phyloP scores from a whole-genome alignment of 2,329 filamentous ascomycete species.

The Ophiocordyceps camponoti-rufipedis region DNA sequence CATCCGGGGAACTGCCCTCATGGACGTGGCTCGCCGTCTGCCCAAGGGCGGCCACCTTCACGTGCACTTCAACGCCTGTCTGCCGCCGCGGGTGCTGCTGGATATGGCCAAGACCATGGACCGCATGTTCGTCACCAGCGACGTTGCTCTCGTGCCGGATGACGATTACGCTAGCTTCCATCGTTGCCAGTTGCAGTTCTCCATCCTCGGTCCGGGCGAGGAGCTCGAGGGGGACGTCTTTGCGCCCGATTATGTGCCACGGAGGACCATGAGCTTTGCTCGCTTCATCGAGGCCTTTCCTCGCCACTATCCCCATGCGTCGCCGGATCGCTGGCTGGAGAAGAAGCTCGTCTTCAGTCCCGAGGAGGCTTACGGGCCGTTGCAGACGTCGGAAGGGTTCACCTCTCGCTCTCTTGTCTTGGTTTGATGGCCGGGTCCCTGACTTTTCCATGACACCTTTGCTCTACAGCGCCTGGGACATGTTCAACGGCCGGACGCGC shows the following conservation, averaged over 20 bases:
- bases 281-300: conserved; percentile 21
- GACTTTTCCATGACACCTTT: background rate
- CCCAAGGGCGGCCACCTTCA: conserved; percentile 60
- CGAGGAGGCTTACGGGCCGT: conserved; percentile 35
- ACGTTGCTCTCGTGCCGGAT: conserved; percentile 22
- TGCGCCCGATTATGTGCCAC: conserved; percentile 23
- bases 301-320: conserved; percentile 7
- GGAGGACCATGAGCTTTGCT: conserved; percentile 23
- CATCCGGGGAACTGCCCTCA: conserved; percentile 29
- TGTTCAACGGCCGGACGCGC: conserved; percentile 50
- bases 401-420: background rate
- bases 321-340: conserved; percentile 33
- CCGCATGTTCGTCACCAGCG: conserved; percentile 52
- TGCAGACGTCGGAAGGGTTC: conserved; percentile 34
- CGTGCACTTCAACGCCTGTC: conserved; percentile 62
- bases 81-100: conserved; percentile 42
- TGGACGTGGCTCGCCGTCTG: conserved; percentile 35
- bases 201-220: conserved; percentile 21
- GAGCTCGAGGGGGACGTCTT: conserved; percentile 29
- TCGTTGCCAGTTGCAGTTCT: conserved; percentile 44
- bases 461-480: conserved; percentile 30
- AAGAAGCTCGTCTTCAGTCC: conserved; percentile 44
- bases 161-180: conserved; percentile 25
- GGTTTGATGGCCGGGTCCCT: background rate
- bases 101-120: conserved; percentile 32